These are phyloP conservation scores for Globisporangium splendens DNA, from an alignment of 352 stramenopile genomes.

Conservation along the genomic window DNA sequence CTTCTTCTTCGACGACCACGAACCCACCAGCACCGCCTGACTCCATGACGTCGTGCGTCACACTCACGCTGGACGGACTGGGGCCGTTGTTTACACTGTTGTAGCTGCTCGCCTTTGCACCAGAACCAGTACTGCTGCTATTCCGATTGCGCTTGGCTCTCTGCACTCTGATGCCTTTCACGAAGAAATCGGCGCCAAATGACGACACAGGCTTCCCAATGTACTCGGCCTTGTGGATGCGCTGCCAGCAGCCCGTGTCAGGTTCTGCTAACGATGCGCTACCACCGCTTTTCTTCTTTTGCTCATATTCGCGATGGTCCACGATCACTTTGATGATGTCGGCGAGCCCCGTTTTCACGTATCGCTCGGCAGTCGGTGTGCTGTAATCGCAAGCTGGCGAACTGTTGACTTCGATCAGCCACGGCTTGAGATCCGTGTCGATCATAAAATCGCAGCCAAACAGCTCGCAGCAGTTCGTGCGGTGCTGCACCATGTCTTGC, in stretches of 20 bases:
- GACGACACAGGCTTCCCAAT: constrained; percentile 64
- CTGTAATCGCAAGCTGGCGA: constrained; percentile 93
- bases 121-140: not conserved
- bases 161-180: constrained; percentile 52
- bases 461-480: constrained; percentile 89
- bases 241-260: constrained; percentile 55
- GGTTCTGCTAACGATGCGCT: constrained; percentile 28
- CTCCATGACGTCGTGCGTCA: not conserved
- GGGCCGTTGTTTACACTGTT: not conserved
- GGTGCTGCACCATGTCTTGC: constrained; percentile 85
- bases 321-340: constrained; percentile 90
- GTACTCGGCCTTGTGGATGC: constrained; percentile 60
- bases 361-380: constrained; percentile 86
- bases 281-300: constrained; percentile 29
- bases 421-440: constrained; percentile 76
- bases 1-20: constrained; percentile 11
- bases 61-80: not conserved
- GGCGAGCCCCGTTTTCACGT: constrained; percentile 78
- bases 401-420: constrained; percentile 93
- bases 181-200: constrained; percentile 67
- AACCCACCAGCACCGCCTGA: not conserved
- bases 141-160: constrained; percentile 13
- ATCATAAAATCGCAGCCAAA: constrained; percentile 95
- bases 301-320: constrained; percentile 73
- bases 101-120: too few species aligned